Evolutionary conservation across 345 rosid species (phyloP), one percentile per base, ranked within the genome.

Genomic region (Eucalyptus pauciflora): DNA sequence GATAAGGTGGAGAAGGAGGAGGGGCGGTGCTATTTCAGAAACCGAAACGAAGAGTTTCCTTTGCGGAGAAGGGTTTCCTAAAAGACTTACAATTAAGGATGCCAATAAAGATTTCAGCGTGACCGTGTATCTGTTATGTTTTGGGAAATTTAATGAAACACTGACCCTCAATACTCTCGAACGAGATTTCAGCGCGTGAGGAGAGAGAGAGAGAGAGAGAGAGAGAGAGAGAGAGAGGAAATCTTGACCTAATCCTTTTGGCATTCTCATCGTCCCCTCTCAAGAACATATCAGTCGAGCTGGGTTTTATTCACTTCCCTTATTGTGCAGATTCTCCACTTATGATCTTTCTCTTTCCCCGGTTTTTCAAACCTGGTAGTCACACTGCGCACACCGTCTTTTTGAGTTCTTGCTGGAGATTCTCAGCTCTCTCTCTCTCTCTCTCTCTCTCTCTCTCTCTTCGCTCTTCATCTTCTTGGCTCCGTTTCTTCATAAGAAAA

Each of bases 401-500:
- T 43, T 64, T 41, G 49, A 43, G 37, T 87, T n/a, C 50, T 87
- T 52, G 54, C 45, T 37, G 48, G 27, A 13, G 83, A 18, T 20
- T 37, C 46, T 76, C 48, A 20, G 83, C 83, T 18, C 83, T 50
- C 86, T 25, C 54, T 31, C 79, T 50, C 86, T 81, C n/a, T n/a
- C n/a, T n/a, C n/a, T n/a, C n/a, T n/a, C 50, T 54, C 58, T 54
- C 60, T 56, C 62, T 56, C 62, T 56, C 60, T 85, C 58, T n/a
- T 46, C 52, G 27, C 49, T 56, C 62, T 86, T 31, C 67, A 31
- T 86, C 49, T 67, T 87, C 49, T 56, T 86, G 88, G 58, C 33
- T 95, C 96, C 48, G 95, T 96, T 86, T 91, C 50, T 93, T 95
- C 96, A 13, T 50, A 50, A 43, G n/a, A 83, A 83, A 29, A 27